Conservation (phyloP, 2,329 filamentous ascomycete species). For the Paracamarosporium sp. region DNA sequence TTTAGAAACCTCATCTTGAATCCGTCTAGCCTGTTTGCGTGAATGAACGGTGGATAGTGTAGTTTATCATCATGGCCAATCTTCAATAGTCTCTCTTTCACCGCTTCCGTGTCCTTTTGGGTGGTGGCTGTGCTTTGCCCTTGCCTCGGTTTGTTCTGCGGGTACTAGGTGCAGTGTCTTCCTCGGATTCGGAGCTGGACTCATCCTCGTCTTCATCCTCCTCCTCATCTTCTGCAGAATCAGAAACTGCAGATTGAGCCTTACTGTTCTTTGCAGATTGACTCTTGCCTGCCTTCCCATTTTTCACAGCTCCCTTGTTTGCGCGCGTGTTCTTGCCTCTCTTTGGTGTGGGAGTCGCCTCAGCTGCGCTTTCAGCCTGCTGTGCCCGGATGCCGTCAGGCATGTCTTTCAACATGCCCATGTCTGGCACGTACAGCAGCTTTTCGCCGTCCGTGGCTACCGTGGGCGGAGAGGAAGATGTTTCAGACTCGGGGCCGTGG, state of each 20-base stretch:
- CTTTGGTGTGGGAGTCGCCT: constrained; percentile 38
- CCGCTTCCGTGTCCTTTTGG: constrained; percentile 39
- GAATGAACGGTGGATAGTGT: too few species aligned
- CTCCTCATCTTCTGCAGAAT: constrained; percentile 44
- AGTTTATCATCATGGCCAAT: too few species aligned
- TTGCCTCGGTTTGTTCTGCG: constrained; percentile 36
- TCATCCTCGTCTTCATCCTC: constrained; percentile 44
- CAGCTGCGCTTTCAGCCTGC: constrained; percentile 36
- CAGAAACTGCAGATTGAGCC: constrained; percentile 38
- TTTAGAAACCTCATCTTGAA: too few species aligned
- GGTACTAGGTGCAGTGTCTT: constrained; percentile 42
- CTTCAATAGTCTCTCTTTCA: too few species aligned
- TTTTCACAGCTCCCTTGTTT: constrained; percentile 29
- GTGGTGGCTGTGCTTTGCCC: constrained; percentile 27
- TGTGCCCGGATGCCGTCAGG: constrained; percentile 34
- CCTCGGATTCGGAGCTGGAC: constrained; percentile 36
- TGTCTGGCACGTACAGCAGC: constrained; percentile 36
- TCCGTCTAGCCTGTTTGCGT: too few species aligned
- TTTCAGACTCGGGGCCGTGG: constrained; percentile 30
- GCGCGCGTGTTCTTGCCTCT: constrained; percentile 35
- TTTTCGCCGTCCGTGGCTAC: constrained; percentile 42
- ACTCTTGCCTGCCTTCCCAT: constrained; percentile 31
- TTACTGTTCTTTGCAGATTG: constrained; percentile 35
- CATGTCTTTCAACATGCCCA: constrained; percentile 41
- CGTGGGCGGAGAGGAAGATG: constrained; percentile 37